phyloP scores from a whole-genome alignment of 768 basidiomycete species.

The Tephrocybe sp. region DNA sequence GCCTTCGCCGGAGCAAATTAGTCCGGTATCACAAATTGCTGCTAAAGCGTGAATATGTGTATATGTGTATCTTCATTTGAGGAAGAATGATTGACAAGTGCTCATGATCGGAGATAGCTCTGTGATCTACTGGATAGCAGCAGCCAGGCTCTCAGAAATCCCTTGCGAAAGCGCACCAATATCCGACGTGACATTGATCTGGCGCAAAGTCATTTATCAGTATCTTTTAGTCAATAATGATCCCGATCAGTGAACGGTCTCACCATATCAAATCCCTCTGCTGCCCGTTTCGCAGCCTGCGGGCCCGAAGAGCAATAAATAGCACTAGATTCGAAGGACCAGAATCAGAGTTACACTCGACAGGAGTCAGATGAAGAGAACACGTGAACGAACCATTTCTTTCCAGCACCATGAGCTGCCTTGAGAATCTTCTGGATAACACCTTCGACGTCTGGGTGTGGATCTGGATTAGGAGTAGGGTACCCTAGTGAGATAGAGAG shows the following conservation, averaged over 20 bases:
- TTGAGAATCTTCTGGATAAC: slow-evolving; percentile 54
- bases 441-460: slow-evolving; percentile 62
- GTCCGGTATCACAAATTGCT: no score
- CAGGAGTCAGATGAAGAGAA: neutral
- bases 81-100: no score
- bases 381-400: slow-evolving; percentile 65
- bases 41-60: no score
- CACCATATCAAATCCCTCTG: slow-evolving; percentile 28
- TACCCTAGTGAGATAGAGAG: slow-evolving; percentile 63
- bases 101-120: no score
- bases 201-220: neutral
- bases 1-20: no score
- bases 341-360: neutral
- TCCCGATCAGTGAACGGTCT: neutral
- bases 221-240: neutral
- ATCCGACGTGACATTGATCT: slow-evolving; percentile 23
- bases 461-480: slow-evolving; percentile 61
- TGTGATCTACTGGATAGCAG: slow-evolving; percentile 7
- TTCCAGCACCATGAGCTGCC: slow-evolving; percentile 50
- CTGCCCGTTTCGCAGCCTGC: slow-evolving; percentile 22
- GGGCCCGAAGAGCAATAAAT: slow-evolving; percentile 24
- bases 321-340: slow-evolving; percentile 9
- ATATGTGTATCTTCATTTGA: no score
- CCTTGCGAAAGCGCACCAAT: slow-evolving; percentile 16
- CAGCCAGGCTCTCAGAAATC: slow-evolving; percentile 14